These are phyloP conservation scores for Pleurotus tuoliensis DNA, from an alignment of 768 basidiomycete genomes.

Conservation along the genomic window DNA sequence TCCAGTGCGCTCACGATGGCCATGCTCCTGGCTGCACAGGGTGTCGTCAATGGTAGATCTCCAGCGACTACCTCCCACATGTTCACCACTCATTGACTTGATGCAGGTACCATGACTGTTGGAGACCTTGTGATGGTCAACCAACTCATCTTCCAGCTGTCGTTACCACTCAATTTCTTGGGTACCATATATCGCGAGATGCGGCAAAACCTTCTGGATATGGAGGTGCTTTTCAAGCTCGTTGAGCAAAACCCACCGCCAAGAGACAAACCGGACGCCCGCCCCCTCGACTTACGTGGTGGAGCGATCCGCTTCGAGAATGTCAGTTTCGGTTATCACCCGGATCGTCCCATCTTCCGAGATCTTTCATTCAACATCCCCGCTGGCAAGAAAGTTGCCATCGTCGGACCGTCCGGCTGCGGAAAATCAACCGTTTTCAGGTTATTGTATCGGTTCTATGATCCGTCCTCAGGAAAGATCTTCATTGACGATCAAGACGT, in stretches of 20 bases:
- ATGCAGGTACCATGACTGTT: slow-evolving; percentile 90
- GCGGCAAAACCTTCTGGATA: slow-evolving; percentile 92
- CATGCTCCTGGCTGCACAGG: slow-evolving; percentile 96
- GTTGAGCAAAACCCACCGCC: slow-evolving; percentile 75
- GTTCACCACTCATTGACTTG: neutral
- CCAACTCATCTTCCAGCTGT: slow-evolving; percentile 96
- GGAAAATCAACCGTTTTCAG: slow-evolving; percentile 97
- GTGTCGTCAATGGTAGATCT: slow-evolving; percentile 75
- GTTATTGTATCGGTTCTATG: slow-evolving; percentile 92
- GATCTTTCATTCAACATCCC: slow-evolving; percentile 87
- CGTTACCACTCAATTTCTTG: slow-evolving; percentile 93
- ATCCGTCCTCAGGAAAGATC: slow-evolving; percentile 78
- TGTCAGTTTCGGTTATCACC: slow-evolving; percentile 87
- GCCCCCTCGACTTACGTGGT: slow-evolving; percentile 65
- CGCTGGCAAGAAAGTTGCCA: slow-evolving; percentile 93
- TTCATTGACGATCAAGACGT: slow-evolving; percentile 87
- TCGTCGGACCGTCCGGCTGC: slow-evolving; percentile 95
- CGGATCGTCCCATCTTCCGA: slow-evolving; percentile 88
- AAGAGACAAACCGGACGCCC: slow-evolving; percentile 69
- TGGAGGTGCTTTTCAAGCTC: slow-evolving; percentile 93
- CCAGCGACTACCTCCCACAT: no score
- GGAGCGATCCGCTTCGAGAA: slow-evolving; percentile 93
- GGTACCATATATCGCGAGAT: slow-evolving; percentile 97
- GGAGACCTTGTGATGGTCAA: slow-evolving; percentile 99
- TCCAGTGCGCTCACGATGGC: slow-evolving; percentile 88